Evolutionary conservation across 2,329 filamentous ascomycete species (phyloP).

Genomic region (Fonsecaea erecta): DNA sequence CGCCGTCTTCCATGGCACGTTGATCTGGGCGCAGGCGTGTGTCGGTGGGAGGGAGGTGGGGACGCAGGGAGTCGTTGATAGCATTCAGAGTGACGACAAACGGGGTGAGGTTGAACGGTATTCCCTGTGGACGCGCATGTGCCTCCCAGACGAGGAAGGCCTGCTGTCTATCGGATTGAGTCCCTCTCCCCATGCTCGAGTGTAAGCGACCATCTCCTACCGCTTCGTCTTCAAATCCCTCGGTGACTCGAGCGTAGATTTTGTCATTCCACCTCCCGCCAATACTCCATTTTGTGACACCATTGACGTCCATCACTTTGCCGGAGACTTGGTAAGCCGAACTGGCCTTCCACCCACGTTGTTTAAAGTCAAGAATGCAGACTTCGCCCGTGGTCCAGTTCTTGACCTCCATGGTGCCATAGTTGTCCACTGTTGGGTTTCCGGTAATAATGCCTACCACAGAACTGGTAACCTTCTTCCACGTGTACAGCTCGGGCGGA

Average conservation of each 20-base stretch:
- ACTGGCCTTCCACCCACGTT: conserved; percentile 91
- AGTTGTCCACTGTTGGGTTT: conserved; percentile 96
- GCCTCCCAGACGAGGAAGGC: conserved; percentile 94
- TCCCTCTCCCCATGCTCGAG: conserved; percentile 48
- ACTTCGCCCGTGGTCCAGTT: conserved; percentile 95
- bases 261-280: conserved; percentile 97
- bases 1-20: conserved; percentile 97
- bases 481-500: conserved; percentile 88
- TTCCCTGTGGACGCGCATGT: conserved; percentile 75
- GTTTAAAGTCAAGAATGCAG: conserved; percentile 90
- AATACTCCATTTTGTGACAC: conserved; percentile 84
- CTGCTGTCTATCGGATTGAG: conserved; percentile 53
- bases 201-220: conserved; percentile 62
- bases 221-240: conserved; percentile 79
- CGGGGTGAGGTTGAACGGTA: conserved; percentile 96
- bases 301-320: conserved; percentile 78
- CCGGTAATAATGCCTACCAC: conserved; percentile 99
- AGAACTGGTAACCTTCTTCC: conserved; percentile 97
- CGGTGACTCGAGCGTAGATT: conserved; percentile 89
- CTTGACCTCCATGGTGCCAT: conserved; percentile 94
- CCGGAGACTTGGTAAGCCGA: conserved; percentile 88
- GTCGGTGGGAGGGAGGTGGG: conserved; percentile 86
- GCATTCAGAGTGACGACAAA: conserved; percentile 96
- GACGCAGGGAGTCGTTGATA: conserved; percentile 77
- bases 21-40: conserved; percentile 93